Percentiles rank a stretch among this genome's conserved stretches.
Conservation (phyloP, 169 alveolate genomes). For the Cryptosporidium xiaoi region DNA sequence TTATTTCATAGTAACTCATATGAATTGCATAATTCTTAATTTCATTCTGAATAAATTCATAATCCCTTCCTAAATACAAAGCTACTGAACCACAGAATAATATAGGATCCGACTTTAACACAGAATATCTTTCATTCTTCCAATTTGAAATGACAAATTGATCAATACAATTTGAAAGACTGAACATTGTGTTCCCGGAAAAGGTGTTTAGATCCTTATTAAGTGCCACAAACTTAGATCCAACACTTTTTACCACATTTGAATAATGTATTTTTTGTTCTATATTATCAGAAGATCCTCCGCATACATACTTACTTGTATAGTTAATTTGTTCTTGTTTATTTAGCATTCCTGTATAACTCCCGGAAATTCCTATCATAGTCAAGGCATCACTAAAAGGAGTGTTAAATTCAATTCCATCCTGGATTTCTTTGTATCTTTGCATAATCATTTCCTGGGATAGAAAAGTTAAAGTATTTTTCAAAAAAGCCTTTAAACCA, state of each 20-base stretch:
- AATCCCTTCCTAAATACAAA: conserved; percentile 46
- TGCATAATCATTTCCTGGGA: conserved; percentile 52
- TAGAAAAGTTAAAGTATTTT: conserved; percentile 47
- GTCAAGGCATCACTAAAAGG: conserved; percentile 53
- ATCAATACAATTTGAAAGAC: conserved; percentile 53
- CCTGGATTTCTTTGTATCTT: conserved; percentile 24
- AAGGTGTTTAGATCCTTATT: conserved; percentile 8
- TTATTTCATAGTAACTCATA: conserved; percentile 30
- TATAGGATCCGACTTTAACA: conserved; percentile 59
- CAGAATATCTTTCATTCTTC: conserved; percentile 29
- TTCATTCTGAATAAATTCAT: conserved; percentile 18
- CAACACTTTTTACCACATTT: conserved; percentile 15
- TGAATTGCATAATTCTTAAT: conserved; percentile 27
- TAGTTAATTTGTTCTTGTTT: conserved; percentile 44
- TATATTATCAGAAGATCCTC: conserved; percentile 61
- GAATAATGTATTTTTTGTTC: conserved; percentile 3
- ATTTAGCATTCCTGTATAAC: conserved; percentile 1
- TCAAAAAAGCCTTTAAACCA: conserved; percentile 48
- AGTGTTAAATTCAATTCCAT: background rate
- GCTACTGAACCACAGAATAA: conserved; percentile 25
- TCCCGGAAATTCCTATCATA: conserved; percentile 54
- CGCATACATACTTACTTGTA: conserved; percentile 33
- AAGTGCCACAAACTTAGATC: background rate
- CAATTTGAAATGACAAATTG: conserved; percentile 33
- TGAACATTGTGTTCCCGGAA: conserved; percentile 28